phyloP scores from a whole-genome alignment of 2,329 filamentous ascomycete genomes.

The Pseudocercospora musae region DNA sequence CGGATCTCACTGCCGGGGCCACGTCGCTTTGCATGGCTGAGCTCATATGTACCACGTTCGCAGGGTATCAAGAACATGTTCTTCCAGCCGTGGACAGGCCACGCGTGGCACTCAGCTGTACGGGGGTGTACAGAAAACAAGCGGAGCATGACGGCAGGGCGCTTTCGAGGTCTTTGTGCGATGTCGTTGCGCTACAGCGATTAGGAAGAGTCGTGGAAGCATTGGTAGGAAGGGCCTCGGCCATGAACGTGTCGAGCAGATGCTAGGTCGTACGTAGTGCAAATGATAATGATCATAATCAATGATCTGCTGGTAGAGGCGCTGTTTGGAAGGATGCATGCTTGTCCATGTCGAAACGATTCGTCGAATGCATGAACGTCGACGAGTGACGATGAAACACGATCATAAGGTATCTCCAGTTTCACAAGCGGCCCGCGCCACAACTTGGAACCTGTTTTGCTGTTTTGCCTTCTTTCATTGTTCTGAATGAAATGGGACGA shows the following conservation, averaged over 20 bases:
- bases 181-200: background rate
- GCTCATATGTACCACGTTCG: background rate
- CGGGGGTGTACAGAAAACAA: background rate
- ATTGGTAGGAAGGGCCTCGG: no score
- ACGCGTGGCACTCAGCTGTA: background rate
- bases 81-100: background rate
- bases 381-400: no score
- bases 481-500: background rate
- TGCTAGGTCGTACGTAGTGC: no score
- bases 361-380: background rate
- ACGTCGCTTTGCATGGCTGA: background rate
- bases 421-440: background rate
- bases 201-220: no score
- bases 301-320: no score
- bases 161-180: background rate
- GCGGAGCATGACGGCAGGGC: background rate
- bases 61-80: background rate
- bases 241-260: no score
- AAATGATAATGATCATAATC: no score
- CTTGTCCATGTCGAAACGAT: background rate
- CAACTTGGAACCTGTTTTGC: background rate
- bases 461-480: background rate
- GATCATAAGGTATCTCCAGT: background rate
- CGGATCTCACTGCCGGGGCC: background rate
- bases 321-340: no score